These are phyloP conservation scores for Phytophthora tubulina DNA, from an alignment of 352 stramenopile species.

Conservation along the genomic window DNA sequence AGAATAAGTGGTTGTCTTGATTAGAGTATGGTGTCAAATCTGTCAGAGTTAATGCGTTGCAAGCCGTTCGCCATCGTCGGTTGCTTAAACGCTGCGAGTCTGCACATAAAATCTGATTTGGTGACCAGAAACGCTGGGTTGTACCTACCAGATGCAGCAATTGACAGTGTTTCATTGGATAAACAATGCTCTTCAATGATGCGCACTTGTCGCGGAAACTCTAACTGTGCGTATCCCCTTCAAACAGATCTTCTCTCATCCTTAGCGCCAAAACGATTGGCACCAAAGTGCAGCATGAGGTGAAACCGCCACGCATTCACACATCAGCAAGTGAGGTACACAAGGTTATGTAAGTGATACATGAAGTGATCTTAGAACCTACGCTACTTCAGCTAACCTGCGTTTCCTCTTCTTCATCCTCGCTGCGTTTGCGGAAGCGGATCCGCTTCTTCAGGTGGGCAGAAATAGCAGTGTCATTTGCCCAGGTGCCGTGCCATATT, in stretches of 20 bases:
- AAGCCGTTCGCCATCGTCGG: not conserved
- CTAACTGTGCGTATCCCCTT: not conserved
- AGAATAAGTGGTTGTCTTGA: not conserved
- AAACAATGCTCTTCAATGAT: not conserved
- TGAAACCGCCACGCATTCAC: not conserved
- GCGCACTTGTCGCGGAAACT: not conserved
- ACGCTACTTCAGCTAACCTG: not conserved
- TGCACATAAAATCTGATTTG: not conserved
- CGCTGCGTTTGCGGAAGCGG: constrained; percentile 1
- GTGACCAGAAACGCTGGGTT: not conserved
- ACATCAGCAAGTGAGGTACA: not conserved
- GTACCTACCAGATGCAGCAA: not conserved
- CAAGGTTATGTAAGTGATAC: too few species aligned
- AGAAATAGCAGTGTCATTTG: not conserved
- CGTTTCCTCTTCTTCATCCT: not conserved
- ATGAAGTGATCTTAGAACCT: too few species aligned
- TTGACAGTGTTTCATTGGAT: too few species aligned
- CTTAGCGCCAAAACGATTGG: not conserved
- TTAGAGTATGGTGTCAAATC: not conserved
- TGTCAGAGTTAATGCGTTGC: not conserved
- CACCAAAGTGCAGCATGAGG: not conserved
- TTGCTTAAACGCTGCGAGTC: not conserved
- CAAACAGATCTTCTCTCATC: not conserved
- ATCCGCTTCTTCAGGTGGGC: constrained; percentile 5
- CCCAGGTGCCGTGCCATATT: constrained; percentile 12